phyloP scores from a whole-genome alignment of 805 yeast genomes.

The Candida glaebosa region DNA sequence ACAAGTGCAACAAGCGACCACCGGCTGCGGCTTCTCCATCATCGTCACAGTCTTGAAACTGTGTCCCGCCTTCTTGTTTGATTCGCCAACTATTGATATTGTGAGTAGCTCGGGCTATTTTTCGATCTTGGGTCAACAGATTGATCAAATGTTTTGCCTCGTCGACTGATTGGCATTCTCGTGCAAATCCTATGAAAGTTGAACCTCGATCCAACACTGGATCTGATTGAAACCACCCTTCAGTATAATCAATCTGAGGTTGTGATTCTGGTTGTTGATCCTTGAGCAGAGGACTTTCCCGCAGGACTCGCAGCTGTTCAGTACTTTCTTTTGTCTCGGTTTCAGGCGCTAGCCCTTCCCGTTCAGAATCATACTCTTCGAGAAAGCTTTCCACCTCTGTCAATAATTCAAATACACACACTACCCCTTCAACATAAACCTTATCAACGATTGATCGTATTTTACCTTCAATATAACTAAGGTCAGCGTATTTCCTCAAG shows the following conservation, averaged over 20 bases:
- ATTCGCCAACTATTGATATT: constrained; percentile 89
- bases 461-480: constrained; percentile 39
- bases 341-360: not conserved
- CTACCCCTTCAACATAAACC: constrained; percentile 58
- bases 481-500: constrained; percentile 36
- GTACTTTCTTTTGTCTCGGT: not conserved
- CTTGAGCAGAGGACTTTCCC: constrained; percentile 10
- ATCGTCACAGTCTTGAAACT: constrained; percentile 85
- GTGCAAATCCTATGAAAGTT: constrained; percentile 75
- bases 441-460: constrained; percentile 52
- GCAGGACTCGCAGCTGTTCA: not conserved
- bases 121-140: constrained; percentile 57
- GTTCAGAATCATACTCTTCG: constrained; percentile 20
- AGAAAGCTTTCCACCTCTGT: constrained; percentile 57
- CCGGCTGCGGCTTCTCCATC: constrained; percentile 99
- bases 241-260: constrained; percentile 43
- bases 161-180: constrained; percentile 56
- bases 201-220: constrained; percentile 82
- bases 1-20: constrained; percentile 71
- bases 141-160: constrained; percentile 59
- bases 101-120: constrained; percentile 66
- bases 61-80: constrained; percentile 48
- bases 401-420: constrained; percentile 75
- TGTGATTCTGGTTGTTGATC: not conserved
- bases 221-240: constrained; percentile 74